Evolutionary conservation across 306 rosid species (phyloP).

Genomic region (Sicyos edulis): DNA sequence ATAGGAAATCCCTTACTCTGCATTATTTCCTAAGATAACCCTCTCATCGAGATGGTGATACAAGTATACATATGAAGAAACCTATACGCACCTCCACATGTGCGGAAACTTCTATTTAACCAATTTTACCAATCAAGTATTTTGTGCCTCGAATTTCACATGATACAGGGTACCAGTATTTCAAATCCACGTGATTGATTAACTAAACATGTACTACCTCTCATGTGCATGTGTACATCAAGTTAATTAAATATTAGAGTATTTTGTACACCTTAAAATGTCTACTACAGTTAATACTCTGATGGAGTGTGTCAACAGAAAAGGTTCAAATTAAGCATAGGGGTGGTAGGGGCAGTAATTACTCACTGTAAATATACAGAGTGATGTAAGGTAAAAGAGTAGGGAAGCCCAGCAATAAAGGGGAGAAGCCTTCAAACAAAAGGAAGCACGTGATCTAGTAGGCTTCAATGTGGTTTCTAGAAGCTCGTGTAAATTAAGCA

Average conservation of each 20-base stretch:
- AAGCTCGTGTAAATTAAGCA: background rate
- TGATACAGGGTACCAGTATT: background rate
- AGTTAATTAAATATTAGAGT: background rate
- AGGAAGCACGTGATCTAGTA: background rate
- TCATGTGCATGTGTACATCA: background rate
- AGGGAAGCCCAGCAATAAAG: background rate
- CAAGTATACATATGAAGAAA: background rate
- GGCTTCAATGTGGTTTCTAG: background rate
- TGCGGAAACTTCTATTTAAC: background rate
- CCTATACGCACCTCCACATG: background rate
- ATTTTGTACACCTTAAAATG: background rate
- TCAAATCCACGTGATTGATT: background rate
- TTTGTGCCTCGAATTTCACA: background rate
- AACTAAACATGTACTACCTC: background rate
- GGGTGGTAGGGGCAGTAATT: conserved; percentile 4
- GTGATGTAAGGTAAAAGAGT: background rate
- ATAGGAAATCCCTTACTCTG: background rate
- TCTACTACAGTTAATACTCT: background rate
- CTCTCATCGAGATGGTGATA: background rate
- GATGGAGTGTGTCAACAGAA: background rate
- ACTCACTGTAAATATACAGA: background rate
- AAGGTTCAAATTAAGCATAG: background rate
- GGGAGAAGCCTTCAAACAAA: background rate
- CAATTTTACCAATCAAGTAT: background rate
- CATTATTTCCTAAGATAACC: conserved; percentile 6